Conservation (phyloP, 192 early-diverging fungal species). For the Pilaira anomala region DNA sequence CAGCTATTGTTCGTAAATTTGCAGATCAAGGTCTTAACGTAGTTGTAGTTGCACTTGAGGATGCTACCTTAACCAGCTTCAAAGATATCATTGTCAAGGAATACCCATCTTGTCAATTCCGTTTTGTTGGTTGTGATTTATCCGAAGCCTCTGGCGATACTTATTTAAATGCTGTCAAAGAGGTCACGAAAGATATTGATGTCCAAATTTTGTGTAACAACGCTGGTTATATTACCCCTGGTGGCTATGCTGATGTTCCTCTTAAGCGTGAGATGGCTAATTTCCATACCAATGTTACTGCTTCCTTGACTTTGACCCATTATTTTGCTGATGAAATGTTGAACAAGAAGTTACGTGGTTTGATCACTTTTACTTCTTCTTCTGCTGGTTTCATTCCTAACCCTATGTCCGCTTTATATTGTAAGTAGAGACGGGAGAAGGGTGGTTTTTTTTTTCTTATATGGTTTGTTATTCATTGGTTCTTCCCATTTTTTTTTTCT, state of each 20-base stretch:
- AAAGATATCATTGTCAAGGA: slow-evolving; percentile 34
- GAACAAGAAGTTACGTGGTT: slow-evolving; percentile 28
- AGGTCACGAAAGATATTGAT: slow-evolving; percentile 44
- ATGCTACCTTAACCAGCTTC: slow-evolving; percentile 33
- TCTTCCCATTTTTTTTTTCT: not conserved
- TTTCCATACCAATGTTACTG: slow-evolving; percentile 53
- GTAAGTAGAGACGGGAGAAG: slow-evolving; percentile 16
- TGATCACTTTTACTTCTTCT: slow-evolving; percentile 55
- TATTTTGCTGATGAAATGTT: slow-evolving; percentile 49
- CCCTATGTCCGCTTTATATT: slow-evolving; percentile 49
- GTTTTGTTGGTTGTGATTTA: slow-evolving; percentile 51
- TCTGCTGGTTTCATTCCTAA: slow-evolving; percentile 51
- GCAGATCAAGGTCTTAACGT: slow-evolving; percentile 54
- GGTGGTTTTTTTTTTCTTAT: not conserved
- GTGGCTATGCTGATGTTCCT: slow-evolving; percentile 44
- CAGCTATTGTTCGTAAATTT: slow-evolving; percentile 49
- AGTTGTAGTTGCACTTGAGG: slow-evolving; percentile 55
- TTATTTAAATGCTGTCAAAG: slow-evolving; percentile 42
- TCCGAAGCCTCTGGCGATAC: slow-evolving; percentile 30
- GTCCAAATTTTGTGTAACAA: slow-evolving; percentile 61
- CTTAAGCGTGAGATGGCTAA: slow-evolving; percentile 45
- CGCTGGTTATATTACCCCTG: slow-evolving; percentile 56
- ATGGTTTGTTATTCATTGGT: not conserved
- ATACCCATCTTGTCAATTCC: slow-evolving; percentile 45
- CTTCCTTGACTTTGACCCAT: slow-evolving; percentile 46